These are phyloP conservation scores for Coffea eugenioides DNA, from an alignment of 257 asterid genomes.

Conservation along the genomic window DNA sequence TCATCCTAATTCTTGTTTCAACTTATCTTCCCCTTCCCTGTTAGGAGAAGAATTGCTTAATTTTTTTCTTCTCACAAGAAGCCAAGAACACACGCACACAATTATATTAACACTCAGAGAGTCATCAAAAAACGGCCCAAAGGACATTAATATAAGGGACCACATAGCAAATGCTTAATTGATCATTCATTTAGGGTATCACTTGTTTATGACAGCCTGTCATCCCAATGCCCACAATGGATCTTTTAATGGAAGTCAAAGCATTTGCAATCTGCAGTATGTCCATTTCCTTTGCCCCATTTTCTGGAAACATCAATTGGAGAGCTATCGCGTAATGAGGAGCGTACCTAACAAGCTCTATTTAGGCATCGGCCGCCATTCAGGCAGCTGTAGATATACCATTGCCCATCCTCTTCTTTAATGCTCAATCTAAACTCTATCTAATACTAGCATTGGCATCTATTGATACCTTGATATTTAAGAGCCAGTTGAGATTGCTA, in stretches of 20 bases:
- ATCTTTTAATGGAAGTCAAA: neutral
- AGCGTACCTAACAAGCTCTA: neutral
- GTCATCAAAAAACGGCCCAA: too few species aligned
- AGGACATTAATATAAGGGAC: too few species aligned
- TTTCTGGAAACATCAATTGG: neutral
- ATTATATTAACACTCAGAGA: too few species aligned
- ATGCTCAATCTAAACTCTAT: neutral
- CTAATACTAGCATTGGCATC: neutral
- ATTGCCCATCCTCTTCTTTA: neutral
- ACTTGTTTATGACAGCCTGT: neutral
- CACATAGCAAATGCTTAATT: neutral
- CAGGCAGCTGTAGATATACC: neutral
- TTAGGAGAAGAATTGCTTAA: neutral
- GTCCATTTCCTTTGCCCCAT: neutral
- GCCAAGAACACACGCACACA: too few species aligned
- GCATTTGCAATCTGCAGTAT: neutral
- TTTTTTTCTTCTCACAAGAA: neutral
- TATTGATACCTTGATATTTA: neutral
- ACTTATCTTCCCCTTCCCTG: neutral
- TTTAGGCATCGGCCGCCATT: too few species aligned
- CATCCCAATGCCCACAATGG: neutral
- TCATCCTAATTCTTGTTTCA: neutral
- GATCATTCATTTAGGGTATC: neutral
- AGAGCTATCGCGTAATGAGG: neutral
- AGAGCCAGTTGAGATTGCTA: too few species aligned